Conservation (phyloP, 768 basidiomycete species). For the Leccinellum albellum region DNA sequence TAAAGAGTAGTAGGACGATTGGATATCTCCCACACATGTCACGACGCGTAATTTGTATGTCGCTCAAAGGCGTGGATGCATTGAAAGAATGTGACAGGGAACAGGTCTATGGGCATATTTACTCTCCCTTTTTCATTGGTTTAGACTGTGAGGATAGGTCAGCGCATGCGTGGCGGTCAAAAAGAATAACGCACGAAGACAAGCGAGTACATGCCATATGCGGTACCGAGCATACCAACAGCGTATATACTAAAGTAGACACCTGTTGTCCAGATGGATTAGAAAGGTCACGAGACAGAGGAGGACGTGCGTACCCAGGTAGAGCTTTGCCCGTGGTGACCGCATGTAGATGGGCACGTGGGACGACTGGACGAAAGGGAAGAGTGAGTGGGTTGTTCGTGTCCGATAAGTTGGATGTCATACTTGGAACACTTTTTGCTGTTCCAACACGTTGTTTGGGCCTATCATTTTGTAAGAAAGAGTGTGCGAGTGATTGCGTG, state of each 20-base stretch:
- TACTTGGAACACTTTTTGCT: conserved; percentile 68
- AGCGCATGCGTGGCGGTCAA: not conserved
- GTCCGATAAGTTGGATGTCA: not conserved
- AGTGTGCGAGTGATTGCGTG: too few species aligned
- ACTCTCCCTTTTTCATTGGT: conserved; percentile 24
- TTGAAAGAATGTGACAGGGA: conserved; percentile 1
- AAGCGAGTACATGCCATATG: conserved; percentile 48
- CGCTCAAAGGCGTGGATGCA: conserved; percentile 1
- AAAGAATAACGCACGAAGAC: conserved; percentile 34
- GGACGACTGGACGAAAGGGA: conserved; percentile 27
- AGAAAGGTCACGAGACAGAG: rapidly evolving
- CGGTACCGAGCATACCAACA: conserved; percentile 51
- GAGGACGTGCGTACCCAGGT: conserved; percentile 46
- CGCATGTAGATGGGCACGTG: conserved; percentile 56
- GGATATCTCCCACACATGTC: not conserved
- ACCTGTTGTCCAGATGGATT: conserved; percentile 36
- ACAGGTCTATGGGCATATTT: conserved; percentile 18
- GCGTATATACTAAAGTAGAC: conserved; percentile 52
- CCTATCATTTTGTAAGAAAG: conserved; percentile 27
- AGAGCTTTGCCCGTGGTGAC: conserved; percentile 57
- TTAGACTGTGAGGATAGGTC: conserved; percentile 21
- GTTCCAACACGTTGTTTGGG: conserved; percentile 63
- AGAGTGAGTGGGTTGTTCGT: not conserved
- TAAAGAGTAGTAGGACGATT: conserved; percentile 25
- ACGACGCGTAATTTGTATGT: not conserved